Conservation (phyloP, 768 basidiomycete species). For the Psilocybe tampanensis region DNA sequence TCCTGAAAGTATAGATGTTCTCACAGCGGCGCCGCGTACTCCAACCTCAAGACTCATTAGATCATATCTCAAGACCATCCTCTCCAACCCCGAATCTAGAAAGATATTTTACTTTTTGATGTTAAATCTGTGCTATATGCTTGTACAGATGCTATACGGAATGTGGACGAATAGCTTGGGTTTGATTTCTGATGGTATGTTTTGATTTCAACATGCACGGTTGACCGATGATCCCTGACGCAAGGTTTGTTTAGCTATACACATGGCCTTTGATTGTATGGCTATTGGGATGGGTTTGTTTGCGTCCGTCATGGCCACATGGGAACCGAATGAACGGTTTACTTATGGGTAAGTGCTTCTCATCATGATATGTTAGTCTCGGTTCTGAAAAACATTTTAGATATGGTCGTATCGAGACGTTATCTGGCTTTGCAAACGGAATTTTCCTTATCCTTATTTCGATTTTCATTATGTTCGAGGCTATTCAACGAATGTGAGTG, state of each 20-base stretch:
- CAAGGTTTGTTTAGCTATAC: constrained; percentile 74
- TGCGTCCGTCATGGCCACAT: constrained; percentile 97
- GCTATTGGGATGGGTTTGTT: constrained; percentile 94
- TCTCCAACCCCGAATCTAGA: constrained; percentile 89
- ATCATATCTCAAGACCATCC: constrained; percentile 85
- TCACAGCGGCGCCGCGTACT: constrained; percentile 47
- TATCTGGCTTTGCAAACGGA: constrained; percentile 98
- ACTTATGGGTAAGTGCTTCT: constrained; percentile 80
- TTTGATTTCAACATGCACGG: not conserved
- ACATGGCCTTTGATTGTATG: constrained; percentile 99
- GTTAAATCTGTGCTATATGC: constrained; percentile 95
- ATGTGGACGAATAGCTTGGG: constrained; percentile 98
- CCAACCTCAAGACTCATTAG: constrained; percentile 57
- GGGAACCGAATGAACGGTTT: constrained; percentile 93
- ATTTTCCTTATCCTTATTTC: constrained; percentile 93
- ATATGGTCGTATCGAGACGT: constrained; percentile 93
- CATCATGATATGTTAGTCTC: not conserved
- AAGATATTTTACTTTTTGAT: constrained; percentile 97
- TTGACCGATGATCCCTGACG: constrained; percentile 2
- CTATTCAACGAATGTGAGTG: constrained; percentile 87
- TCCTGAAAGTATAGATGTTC: constrained; percentile 45
- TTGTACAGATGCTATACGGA: constrained; percentile 95
- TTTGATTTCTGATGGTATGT: constrained; percentile 90
- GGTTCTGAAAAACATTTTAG: constrained; percentile 37
- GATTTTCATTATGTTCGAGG: constrained; percentile 98